Evolutionary conservation across 768 basidiomycete species (phyloP).

Genomic region (Pholiota conissans): DNA sequence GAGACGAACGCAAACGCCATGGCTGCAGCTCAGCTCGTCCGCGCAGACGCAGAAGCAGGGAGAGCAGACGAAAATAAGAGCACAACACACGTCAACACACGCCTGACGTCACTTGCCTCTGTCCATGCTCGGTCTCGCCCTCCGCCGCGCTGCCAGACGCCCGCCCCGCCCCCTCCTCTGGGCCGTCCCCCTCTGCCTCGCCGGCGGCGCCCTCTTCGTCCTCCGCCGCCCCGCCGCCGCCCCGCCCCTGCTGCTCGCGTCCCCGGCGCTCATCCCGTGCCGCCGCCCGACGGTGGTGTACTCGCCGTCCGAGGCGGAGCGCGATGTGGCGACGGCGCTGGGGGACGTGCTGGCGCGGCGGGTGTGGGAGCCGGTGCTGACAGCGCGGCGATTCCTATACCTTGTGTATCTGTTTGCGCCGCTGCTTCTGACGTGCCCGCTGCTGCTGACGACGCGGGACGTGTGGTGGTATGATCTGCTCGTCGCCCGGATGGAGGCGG

Average conservation of each 20-base stretch:
- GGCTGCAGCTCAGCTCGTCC: no score
- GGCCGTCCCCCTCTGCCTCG: constrained; percentile 44
- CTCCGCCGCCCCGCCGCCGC: constrained; percentile 39
- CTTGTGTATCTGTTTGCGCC: constrained; percentile 85
- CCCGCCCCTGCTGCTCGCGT: constrained; percentile 42
- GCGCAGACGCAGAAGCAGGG: constrained; percentile 18
- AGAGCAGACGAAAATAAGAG: constrained; percentile 19
- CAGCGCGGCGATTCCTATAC: constrained; percentile 78
- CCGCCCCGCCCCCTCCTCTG: constrained; percentile 19
- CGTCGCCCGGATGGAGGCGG: constrained; percentile 86
- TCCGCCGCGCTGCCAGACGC: constrained; percentile 4
- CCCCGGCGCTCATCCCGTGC: constrained; percentile 43
- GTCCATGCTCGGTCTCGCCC: constrained; percentile 3
- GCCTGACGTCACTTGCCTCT: constrained; percentile 22
- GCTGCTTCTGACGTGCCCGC: constrained; percentile 79
- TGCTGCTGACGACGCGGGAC: constrained; percentile 72
- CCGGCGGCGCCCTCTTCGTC: constrained; percentile 53
- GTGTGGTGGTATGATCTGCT: constrained; percentile 97
- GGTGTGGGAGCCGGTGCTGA: constrained; percentile 85
- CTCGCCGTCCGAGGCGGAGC: constrained; percentile 68
- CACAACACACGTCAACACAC: constrained; percentile 32
- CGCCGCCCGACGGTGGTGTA: constrained; percentile 50
- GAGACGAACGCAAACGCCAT: constrained; percentile 80
- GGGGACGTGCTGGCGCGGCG: constrained; percentile 48
- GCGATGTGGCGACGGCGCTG: constrained; percentile 45